Evolutionary conservation across 257 asterid species (phyloP).

Genomic region (Capsicum rhomboideum): DNA sequence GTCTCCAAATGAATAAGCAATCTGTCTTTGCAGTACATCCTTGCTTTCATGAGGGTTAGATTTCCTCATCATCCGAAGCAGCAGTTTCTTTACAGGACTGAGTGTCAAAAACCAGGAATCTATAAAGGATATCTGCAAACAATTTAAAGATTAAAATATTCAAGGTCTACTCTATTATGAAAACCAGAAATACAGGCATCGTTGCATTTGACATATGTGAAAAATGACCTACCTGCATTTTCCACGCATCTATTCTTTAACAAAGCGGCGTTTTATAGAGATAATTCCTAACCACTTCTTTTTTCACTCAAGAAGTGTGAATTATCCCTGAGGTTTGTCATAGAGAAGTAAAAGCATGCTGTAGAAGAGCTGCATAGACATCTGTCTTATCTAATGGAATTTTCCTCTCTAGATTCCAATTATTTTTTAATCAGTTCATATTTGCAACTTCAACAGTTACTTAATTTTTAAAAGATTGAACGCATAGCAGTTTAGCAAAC

Average conservation of each 20-base stretch:
- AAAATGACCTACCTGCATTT: background rate
- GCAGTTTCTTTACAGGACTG: constrained; percentile 57
- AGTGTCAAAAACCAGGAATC: constrained; percentile 71
- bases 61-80: constrained; percentile 72
- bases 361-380: background rate
- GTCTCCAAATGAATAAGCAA: constrained; percentile 74
- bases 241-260: background rate
- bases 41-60: constrained; percentile 37
- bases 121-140: constrained; percentile 65
- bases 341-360: background rate
- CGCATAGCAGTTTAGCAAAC: background rate
- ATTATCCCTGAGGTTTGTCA: background rate
- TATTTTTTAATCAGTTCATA: background rate
- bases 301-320: background rate
- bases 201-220: background rate
- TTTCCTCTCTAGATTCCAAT: background rate
- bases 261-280: background rate
- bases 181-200: background rate
- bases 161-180: background rate
- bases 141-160: background rate
- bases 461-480: background rate
- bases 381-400: background rate
- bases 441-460: background rate
- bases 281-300: background rate
- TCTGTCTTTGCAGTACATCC: constrained; percentile 41